Evolutionary conservation across 208 protist species (phyloP), one percentile per base, ranked within the genome.

Genomic region (Phytomonas sp.): DNA sequence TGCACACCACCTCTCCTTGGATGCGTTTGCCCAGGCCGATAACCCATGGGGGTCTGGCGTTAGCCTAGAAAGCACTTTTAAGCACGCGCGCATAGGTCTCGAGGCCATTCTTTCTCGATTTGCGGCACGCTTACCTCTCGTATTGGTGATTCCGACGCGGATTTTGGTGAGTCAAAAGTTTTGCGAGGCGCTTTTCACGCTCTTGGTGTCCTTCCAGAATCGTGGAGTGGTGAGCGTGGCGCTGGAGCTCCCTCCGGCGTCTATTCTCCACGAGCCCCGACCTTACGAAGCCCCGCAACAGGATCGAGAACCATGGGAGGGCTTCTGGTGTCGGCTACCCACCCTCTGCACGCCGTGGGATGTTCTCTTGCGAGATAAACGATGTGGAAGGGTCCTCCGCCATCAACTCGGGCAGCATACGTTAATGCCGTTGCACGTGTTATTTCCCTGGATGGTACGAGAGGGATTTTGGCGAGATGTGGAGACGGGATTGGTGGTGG

Each of bases 141-240:
- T 82, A 17, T 63, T 89, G 40, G 62, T 85, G 34, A 70, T 89
- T 46, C 83, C 83, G n/a, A 86, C 83, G 37, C 77, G 81, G 1
- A 60, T 89, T 26, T 72, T 89, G n/a, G 80, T 89, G 0, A 80
- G 78, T 7, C 83, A 89, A 74, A 51, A 69, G 36, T 83, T 83
- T 36, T 80, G 80, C 23, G 68, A 84, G n/a, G 61, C 70, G 6
- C 62, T 89, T 9, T 72, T 73, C 13, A 62, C 31, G 29, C 26
- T 71, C 46, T 68, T 80, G 8, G 60, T 64, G 43, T 72, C 67
- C 13, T 33, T 60, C 60, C 65, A 71, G 11, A 78, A 68, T 60
- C 68, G 71, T 31, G 40, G 6, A 2, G 40, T 20, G 11, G 11
- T 46, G 2, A 77, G 75, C 65, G 62, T 89, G 0, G 71, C 73